Base-by-base conservation (phyloP, 2,329 filamentous ascomycete genomes). In the Colletotrichum sp. region DNA sequence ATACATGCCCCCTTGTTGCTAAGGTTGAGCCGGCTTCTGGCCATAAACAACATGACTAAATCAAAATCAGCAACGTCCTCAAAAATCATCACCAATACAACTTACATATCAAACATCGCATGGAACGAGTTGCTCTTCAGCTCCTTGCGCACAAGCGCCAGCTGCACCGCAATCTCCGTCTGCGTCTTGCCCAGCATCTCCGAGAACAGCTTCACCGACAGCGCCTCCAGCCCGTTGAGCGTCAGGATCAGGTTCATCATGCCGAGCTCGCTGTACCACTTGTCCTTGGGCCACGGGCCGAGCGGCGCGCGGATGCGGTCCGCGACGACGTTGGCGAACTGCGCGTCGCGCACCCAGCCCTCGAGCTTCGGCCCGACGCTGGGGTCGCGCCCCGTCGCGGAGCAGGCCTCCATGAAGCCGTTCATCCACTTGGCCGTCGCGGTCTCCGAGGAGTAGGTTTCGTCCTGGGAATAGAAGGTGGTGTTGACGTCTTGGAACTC, bases 231-330 rank as follows among this genome's bases (percentile, higher is more conserved):
- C 2, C 80, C 79, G n/a, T 79, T 78, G 4, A 78, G 63, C 24
- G 76, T 70, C 70, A 78, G 74, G 3, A 67, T 67, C 13, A 78
- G 69, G 44, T 76, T 78, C 30, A 75, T 75, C 67, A 77, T 59
- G 1, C 84, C 84, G 6, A 86, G 79, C 28, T 85, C 81, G 65
- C 83, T 80, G 55, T 79, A 77, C 7, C 67, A 72, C 2, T 77
- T 75, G 55, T 84, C 82, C 69, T 83, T 84, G 4, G 85, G 78
- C 86, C 86, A 88, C 1, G 82, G 78, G 0, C 84, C 84, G 18
- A 84, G 79, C 0, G 85, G 84, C 63, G 82, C 77, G 69, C 81
- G 82, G 70, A 81, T 82, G 6, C 79, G 24, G 8, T 78, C 78
- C 52, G 84, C 80, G 3, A 78, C 79, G 21, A 85, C 79, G 68